These are phyloP conservation scores for Dactylonectria estremocensis DNA, from an alignment of 2,329 filamentous ascomycete genomes.

Conservation along the genomic window DNA sequence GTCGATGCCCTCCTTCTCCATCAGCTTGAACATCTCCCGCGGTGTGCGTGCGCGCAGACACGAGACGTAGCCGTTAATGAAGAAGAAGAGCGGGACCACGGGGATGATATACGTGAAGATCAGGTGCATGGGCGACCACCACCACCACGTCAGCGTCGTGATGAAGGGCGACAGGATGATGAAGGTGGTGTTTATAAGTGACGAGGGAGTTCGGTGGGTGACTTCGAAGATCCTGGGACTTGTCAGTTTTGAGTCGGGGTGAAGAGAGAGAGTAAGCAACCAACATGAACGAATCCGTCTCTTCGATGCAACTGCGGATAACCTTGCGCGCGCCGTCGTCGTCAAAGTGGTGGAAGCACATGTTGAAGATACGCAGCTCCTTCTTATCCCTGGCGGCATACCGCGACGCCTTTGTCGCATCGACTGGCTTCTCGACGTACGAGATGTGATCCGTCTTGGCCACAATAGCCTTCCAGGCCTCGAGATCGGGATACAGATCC, in stretches of 20 bases:
- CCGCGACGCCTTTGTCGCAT: constrained; percentile 37
- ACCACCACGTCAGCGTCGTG: constrained; percentile 42
- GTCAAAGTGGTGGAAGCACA: constrained; percentile 46
- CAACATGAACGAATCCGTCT: constrained; percentile 42
- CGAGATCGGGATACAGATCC: constrained; percentile 41
- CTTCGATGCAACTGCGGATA: constrained; percentile 39
- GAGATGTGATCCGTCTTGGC: constrained; percentile 40
- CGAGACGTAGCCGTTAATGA: constrained; percentile 43
- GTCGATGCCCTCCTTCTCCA: constrained; percentile 39
- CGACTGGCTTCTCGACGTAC: constrained; percentile 38
- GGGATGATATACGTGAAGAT: constrained; percentile 42
- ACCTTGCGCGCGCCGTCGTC: constrained; percentile 42
- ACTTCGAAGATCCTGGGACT: constrained; percentile 40
- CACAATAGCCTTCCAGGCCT: constrained; percentile 40
- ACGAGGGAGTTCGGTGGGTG: constrained; percentile 41
- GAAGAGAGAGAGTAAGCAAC: neutral
- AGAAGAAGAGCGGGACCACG: constrained; percentile 39
- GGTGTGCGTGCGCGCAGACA: constrained; percentile 39
- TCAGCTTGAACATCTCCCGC: constrained; percentile 35
- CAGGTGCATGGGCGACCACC: constrained; percentile 42
- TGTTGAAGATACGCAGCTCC: constrained; percentile 43
- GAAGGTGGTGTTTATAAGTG: constrained; percentile 41
- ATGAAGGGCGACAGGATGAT: constrained; percentile 41
- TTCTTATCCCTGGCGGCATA: constrained; percentile 39
- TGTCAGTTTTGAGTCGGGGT: neutral